A percentile compares a stretch with the other conserved stretches of the same genome.
Conservation (phyloP, 345 rosid genomes). For the Populus ilicifolia region DNA sequence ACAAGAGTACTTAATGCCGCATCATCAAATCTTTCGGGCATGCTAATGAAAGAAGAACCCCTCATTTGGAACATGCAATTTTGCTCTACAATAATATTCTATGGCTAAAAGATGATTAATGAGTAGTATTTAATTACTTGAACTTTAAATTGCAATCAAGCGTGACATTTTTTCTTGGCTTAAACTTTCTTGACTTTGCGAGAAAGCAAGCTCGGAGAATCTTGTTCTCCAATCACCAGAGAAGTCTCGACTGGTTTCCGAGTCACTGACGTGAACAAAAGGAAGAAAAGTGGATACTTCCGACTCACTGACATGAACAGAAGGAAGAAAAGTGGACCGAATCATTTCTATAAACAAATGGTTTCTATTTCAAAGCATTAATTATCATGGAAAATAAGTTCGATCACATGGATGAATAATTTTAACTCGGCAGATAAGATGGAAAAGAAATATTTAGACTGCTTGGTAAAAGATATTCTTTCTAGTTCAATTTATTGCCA, state of each 20-base stretch:
- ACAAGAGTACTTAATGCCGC: constrained; percentile 12
- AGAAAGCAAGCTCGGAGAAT: constrained; percentile 31
- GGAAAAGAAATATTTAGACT: no score
- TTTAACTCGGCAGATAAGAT: neutral
- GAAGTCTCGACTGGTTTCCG: neutral
- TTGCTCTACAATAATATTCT: neutral
- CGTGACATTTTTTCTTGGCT: neutral
- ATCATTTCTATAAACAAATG: neutral
- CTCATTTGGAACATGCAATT: neutral
- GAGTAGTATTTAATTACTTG: neutral
- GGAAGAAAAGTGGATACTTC: neutral
- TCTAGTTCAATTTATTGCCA: no score
- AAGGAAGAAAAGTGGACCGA: neutral
- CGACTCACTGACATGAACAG: neutral
- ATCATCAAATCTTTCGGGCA: constrained; percentile 1
- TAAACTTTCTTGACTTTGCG: constrained; percentile 24
- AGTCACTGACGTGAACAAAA: neutral
- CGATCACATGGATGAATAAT: neutral
- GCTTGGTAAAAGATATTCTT: no score
- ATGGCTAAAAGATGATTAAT: neutral
- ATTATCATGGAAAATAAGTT: neutral
- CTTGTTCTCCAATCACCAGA: constrained; percentile 25
- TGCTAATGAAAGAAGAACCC: neutral
- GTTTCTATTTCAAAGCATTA: neutral
- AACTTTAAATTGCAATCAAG: constrained; percentile 12